These are phyloP conservation scores for Mycocentrospora acerina DNA, from an alignment of 2,329 filamentous ascomycete species.

Conservation along the genomic window DNA sequence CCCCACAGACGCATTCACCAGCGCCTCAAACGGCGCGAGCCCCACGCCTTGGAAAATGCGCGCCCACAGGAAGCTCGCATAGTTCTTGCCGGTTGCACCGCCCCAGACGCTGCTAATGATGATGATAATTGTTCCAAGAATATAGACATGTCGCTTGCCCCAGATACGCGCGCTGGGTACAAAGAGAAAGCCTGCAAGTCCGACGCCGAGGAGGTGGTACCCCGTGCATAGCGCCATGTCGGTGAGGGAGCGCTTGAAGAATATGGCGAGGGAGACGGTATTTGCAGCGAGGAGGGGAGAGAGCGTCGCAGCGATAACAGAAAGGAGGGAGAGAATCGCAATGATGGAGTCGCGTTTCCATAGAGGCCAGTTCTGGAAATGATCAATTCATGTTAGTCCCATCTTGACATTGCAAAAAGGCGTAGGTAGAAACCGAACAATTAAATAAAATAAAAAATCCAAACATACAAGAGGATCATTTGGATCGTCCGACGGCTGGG, in stretches of 20 bases:
- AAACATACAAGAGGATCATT: slow-evolving; percentile 76
- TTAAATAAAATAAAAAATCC: too few relatives aligned
- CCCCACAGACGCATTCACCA: slow-evolving; percentile 85
- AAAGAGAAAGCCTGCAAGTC: slow-evolving; percentile 78
- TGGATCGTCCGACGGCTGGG: slow-evolving; percentile 86
- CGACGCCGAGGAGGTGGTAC: slow-evolving; percentile 82
- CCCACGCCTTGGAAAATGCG: slow-evolving; percentile 84
- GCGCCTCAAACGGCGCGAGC: slow-evolving; percentile 82
- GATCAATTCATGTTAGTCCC: too few relatives aligned
- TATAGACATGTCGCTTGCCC: slow-evolving; percentile 88
- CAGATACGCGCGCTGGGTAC: slow-evolving; percentile 86
- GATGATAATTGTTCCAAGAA: slow-evolving; percentile 74
- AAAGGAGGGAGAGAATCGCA: slow-evolving; percentile 72
- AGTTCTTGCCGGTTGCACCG: slow-evolving; percentile 66
- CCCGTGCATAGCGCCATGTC: slow-evolving; percentile 80
- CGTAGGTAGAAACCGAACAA: too few relatives aligned
- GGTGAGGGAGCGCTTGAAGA: slow-evolving; percentile 68
- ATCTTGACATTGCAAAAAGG: too few relatives aligned
- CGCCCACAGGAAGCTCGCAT: slow-evolving; percentile 73
- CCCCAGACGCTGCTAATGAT: slow-evolving; percentile 77
- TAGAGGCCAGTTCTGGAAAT: slow-evolving; percentile 83
- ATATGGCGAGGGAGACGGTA: slow-evolving; percentile 72
- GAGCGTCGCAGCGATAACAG: slow-evolving; percentile 80
- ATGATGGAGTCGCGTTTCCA: slow-evolving; percentile 84
- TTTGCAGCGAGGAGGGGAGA: slow-evolving; percentile 87